Evolutionary conservation across 2,329 filamentous ascomycete genomes (phyloP).

Genomic region (Apiospora marii): DNA sequence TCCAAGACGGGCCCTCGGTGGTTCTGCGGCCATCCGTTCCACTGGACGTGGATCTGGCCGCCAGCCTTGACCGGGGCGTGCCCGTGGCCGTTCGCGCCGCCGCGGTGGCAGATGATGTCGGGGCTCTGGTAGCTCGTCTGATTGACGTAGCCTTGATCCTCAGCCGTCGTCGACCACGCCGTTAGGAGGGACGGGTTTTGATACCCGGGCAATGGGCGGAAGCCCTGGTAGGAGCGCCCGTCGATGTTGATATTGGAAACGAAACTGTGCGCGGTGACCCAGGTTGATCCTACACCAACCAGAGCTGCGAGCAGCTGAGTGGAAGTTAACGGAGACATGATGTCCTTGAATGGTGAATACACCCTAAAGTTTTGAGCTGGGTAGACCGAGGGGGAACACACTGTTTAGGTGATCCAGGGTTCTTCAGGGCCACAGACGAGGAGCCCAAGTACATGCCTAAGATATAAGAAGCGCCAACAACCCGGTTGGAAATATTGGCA

Average conservation of each 20-base stretch:
- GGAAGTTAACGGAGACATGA: conserved; percentile 7
- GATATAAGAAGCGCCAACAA: conserved; percentile 11
- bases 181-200: conserved; percentile 33
- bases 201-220: conserved; percentile 32
- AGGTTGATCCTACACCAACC: conserved; percentile 7
- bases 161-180: conserved; percentile 42
- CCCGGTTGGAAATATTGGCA: neutral
- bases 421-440: neutral
- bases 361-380: neutral
- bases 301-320: conserved; percentile 24
- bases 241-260: conserved; percentile 40
- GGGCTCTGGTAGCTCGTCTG: conserved; percentile 42
- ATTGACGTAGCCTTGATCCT: conserved; percentile 53
- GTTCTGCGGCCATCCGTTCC: conserved; percentile 48
- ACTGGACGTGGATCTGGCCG: conserved; percentile 46
- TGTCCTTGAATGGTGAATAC: neutral
- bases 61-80: conserved; percentile 46
- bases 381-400: neutral
- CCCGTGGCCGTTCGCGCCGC: conserved; percentile 41
- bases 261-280: conserved; percentile 37
- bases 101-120: conserved; percentile 50
- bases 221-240: conserved; percentile 38
- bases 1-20: conserved; percentile 50
- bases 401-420: neutral
- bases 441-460: neutral